Evolutionary conservation across 345 rosid species (phyloP).

Genomic region (Camelina neglecta): DNA sequence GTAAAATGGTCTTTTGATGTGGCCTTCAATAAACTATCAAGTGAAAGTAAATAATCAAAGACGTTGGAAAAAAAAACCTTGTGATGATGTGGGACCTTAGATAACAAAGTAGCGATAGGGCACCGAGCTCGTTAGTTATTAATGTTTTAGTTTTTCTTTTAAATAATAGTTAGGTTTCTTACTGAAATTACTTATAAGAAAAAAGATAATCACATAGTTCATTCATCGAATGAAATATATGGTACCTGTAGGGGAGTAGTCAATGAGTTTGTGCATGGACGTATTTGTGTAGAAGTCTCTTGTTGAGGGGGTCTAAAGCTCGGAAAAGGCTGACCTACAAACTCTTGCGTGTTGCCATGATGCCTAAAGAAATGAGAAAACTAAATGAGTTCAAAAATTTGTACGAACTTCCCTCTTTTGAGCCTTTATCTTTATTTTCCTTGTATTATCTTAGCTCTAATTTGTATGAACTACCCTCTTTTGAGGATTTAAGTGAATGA

Average conservation of each 20-base stretch:
- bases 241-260: constrained; percentile 18
- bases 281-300: background rate
- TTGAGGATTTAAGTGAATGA: too few species aligned
- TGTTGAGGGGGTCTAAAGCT: background rate
- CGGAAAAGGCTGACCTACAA: background rate
- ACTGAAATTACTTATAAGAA: background rate
- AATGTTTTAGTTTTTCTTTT: too few species aligned
- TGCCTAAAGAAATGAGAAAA: background rate
- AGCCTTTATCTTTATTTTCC: background rate
- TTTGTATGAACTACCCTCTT: too few species aligned
- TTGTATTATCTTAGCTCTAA: too few species aligned
- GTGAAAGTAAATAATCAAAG: too few species aligned
- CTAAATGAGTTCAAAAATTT: background rate
- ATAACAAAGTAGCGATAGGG: too few species aligned
- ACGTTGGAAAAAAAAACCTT: too few species aligned
- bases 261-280: constrained; percentile 6
- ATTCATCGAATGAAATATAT: background rate
- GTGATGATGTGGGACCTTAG: too few species aligned
- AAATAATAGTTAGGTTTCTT: too few species aligned
- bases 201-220: background rate
- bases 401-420: background rate
- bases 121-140: too few species aligned
- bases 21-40: too few species aligned
- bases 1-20: too few species aligned
- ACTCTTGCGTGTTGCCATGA: background rate